Percentiles rank a stretch among this genome's conserved stretches.
These are phyloP conservation scores for Hymenoscyphus repandus DNA, from an alignment of 2,329 filamentous ascomycete genomes.

Conservation along the genomic window DNA sequence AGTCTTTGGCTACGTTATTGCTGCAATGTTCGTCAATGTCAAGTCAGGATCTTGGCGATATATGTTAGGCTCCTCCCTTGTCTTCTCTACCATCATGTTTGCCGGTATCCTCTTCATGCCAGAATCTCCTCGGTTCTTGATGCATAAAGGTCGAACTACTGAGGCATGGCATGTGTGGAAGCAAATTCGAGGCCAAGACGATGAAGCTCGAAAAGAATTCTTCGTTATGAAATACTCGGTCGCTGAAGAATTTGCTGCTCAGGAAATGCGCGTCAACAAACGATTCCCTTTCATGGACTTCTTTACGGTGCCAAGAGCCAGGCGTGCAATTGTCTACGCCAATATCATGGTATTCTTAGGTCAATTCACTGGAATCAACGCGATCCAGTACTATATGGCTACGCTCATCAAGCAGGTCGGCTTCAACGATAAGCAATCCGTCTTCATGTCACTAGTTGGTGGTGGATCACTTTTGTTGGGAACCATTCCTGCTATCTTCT, in stretches of 20 bases:
- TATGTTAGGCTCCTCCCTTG: conserved; percentile 65
- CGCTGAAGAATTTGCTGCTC: conserved; percentile 48
- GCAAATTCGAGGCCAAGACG: conserved; percentile 57
- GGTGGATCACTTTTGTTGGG: conserved; percentile 62
- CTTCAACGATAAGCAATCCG: conserved; percentile 55
- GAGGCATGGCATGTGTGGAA: conserved; percentile 67
- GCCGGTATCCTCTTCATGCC: conserved; percentile 67
- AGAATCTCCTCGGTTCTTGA: conserved; percentile 62
- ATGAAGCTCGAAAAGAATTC: conserved; percentile 62
- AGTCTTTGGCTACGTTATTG: conserved; percentile 67
- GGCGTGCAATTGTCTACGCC: conserved; percentile 60
- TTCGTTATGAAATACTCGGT: conserved; percentile 65
- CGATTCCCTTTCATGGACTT: conserved; percentile 69
- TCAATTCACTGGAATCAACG: conserved; percentile 66
- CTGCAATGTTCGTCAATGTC: conserved; percentile 67
- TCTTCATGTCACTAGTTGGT: conserved; percentile 72
- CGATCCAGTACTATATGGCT: conserved; percentile 69
- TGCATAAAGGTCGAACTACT: conserved; percentile 58
- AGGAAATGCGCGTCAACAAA: conserved; percentile 44
- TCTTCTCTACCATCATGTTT: conserved; percentile 62
- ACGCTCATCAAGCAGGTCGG: conserved; percentile 63
- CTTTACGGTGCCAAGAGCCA: conserved; percentile 63
- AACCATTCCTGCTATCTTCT: conserved; percentile 62
- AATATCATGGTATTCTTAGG: conserved; percentile 67
- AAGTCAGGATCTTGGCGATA: conserved; percentile 63